Percentiles rank a stretch among this genome's conserved stretches.
Evolutionary conservation across 176 grass and related monocot species (phyloP).

Genomic region (Pontederia paniculata): DNA sequence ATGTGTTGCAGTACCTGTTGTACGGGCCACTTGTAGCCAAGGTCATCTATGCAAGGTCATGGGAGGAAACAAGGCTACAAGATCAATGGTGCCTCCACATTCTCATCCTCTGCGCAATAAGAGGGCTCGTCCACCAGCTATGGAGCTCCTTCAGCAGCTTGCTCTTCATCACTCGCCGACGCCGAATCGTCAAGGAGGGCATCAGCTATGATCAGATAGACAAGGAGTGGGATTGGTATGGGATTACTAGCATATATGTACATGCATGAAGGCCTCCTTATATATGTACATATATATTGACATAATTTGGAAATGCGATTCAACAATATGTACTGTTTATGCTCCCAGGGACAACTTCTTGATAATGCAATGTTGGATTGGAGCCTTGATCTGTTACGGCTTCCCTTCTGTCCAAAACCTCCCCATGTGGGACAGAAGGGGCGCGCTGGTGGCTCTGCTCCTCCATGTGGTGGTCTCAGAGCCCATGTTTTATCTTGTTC

Average conservation of each 20-base stretch:
- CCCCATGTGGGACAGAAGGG: constrained; percentile 39
- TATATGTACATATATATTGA: no score
- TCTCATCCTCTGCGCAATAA: constrained; percentile 41
- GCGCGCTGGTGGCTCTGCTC: background rate
- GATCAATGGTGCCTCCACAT: constrained; percentile 52
- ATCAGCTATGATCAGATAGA: constrained; percentile 35
- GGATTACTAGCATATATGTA: background rate
- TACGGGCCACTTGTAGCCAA: constrained; percentile 59
- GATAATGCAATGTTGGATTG: constrained; percentile 49
- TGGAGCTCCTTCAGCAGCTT: constrained; percentile 76
- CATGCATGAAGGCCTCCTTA: no score
- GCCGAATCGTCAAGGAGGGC: constrained; percentile 6
- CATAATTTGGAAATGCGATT: background rate
- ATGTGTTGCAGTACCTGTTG: constrained; percentile 44
- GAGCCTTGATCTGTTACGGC: constrained; percentile 30
- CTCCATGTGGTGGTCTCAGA: constrained; percentile 5
- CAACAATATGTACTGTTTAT: background rate
- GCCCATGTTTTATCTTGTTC: background rate
- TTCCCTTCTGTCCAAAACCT: constrained; percentile 43
- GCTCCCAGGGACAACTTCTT: constrained; percentile 79
- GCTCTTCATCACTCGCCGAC: constrained; percentile 64
- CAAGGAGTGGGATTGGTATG: constrained; percentile 87
- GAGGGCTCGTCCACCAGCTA: constrained; percentile 39
- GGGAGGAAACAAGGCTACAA: constrained; percentile 39
- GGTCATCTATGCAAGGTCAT: constrained; percentile 38